Evolutionary conservation across 495 filamentous ascomycete species (phyloP), one percentile per base, ranked within the genome.

Genomic region (Evernia prunastri): DNA sequence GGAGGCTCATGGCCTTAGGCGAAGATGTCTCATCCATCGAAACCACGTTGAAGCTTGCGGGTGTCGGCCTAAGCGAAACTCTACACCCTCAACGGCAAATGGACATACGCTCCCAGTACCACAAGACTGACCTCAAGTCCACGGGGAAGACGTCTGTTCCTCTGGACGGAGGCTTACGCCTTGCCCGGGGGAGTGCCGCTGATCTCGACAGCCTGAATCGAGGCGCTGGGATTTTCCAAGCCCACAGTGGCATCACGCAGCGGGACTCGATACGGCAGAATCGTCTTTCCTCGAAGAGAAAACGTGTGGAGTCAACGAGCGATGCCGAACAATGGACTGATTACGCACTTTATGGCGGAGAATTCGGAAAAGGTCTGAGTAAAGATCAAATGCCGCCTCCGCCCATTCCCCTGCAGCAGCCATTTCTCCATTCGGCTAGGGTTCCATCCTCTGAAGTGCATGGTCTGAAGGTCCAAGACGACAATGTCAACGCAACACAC

Each of bases 371-470:
- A 33, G 1, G 42, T 40, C 42, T 17, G 17, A 67, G 65, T 54
- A 65, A 56, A 63, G 66, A 67, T 45, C 57, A 60, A 27, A 70
- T 70, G 68, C 68, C 68, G n/a, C 68, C 65, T 11, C 68, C 68
- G 45, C 59, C 65, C 13, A 20, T 53, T 13, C 59, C 61, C 42
- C 54, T 27, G 23, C 62, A 27, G 40, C 27, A 61, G 12, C 42
- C 56, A 1, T 29, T 40, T 47, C 56, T 35, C 17, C 53, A 43
- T 39, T 15, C 23, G 15, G 62, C 40, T 43, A 36, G 43, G 31
- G 33, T 29, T 23, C 33, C 25, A 33, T 18, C 29, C 25, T 25
- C 56, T 40, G 35, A 59, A 2, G 23, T 29, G 29, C 35, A 45
- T 4, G n/a, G 47, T 36, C 12, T n/a, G 27, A 27, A 49, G 3